phyloP scores from a whole-genome alignment of 2,329 filamentous ascomycete genomes.

The Trichoderma arundinaceum region DNA sequence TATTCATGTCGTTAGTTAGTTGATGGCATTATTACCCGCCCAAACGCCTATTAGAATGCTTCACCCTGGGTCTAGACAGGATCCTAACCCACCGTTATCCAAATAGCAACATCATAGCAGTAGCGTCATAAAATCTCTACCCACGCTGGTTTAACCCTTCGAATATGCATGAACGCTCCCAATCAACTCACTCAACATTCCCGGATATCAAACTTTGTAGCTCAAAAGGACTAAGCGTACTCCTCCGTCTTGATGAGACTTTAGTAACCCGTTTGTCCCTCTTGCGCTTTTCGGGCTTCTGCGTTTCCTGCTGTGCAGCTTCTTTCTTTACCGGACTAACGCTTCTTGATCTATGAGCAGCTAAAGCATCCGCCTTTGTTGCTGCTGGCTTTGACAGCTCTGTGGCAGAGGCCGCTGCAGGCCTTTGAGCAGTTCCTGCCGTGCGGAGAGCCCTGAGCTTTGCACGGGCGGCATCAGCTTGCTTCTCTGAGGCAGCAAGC shows the following conservation, averaged over 20 bases:
- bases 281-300: constrained; percentile 52
- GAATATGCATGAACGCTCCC: neutral
- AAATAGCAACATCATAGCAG: neutral
- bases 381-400: constrained; percentile 26
- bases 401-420: constrained; percentile 33
- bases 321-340: constrained; percentile 47
- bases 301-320: constrained; percentile 34
- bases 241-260: constrained; percentile 68
- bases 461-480: constrained; percentile 67
- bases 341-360: constrained; percentile 23
- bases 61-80: neutral
- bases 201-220: constrained; percentile 67
- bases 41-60: constrained; percentile 8
- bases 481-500: constrained; percentile 66
- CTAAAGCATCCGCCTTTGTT: constrained; percentile 5
- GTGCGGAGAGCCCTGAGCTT: constrained; percentile 62
- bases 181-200: constrained; percentile 47
- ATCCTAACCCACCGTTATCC: neutral
- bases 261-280: constrained; percentile 60
- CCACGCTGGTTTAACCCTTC: no score
- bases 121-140: neutral
- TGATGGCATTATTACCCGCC: neutral
- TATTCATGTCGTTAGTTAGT: neutral
- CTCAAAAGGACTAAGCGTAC: constrained; percentile 77
- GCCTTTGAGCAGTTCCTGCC: constrained; percentile 42